phyloP scores from a whole-genome alignment of 306 rosid genomes.

The Comarum palustre region DNA sequence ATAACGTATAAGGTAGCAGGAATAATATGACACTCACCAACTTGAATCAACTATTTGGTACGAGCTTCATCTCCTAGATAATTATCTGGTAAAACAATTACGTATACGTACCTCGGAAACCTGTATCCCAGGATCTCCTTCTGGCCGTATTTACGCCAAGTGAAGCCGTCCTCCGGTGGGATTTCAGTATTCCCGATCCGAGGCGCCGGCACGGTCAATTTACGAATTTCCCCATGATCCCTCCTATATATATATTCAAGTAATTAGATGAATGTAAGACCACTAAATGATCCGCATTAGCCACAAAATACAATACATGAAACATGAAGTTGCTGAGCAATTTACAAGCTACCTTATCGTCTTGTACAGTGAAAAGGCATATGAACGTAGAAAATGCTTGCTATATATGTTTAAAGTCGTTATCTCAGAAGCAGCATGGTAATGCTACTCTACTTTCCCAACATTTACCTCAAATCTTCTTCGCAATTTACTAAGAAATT shows the following conservation, averaged over 20 bases:
- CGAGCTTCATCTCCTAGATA: neutral
- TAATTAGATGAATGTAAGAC: neutral
- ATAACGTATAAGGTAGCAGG: neutral
- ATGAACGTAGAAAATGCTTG: neutral
- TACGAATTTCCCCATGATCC: conserved; percentile 36
- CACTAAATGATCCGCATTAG: neutral
- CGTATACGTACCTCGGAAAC: conserved; percentile 57
- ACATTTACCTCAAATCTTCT: conserved; percentile 5
- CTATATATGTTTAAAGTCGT: neutral
- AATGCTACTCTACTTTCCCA: conserved; percentile 13
- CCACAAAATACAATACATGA: neutral
- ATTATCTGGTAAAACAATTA: neutral
- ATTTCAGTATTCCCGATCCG: conserved; percentile 59
- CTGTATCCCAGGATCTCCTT: conserved; percentile 66
- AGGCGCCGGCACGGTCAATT: conserved; percentile 45
- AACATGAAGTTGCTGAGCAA: neutral
- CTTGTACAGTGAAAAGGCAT: neutral
- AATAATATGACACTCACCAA: neutral
- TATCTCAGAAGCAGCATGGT: conserved; percentile 23
- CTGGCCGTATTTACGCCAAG: conserved; percentile 86
- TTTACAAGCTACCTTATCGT: neutral
- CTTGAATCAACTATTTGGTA: neutral
- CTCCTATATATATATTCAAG: conserved; percentile 33
- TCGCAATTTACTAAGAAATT: neutral
- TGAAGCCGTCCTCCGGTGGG: conserved; percentile 71